A percentile compares a stretch with the other conserved stretches of the same genome.
phyloP scores from a whole-genome alignment of 371 early-diverging fungal species.

The Zopfochytrium polystomum region DNA sequence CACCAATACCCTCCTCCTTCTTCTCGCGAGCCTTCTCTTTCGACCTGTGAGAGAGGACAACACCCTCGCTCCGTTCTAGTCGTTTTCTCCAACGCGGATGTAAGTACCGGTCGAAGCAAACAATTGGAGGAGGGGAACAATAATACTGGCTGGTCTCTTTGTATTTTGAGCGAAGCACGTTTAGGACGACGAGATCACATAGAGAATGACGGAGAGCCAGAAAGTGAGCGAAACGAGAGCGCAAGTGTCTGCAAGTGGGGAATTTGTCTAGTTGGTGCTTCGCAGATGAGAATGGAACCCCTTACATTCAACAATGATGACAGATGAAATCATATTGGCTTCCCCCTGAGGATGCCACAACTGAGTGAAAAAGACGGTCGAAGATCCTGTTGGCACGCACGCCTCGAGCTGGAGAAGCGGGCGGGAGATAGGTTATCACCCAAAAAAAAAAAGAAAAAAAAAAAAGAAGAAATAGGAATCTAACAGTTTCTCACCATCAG shows the following conservation, averaged over 20 bases:
- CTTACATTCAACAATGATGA: constrained; percentile 33
- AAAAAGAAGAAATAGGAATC: background rate
- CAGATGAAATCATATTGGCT: constrained; percentile 32
- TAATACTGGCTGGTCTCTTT: no score
- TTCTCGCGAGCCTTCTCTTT: no score
- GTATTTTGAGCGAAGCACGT: no score
- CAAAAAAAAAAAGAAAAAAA: background rate
- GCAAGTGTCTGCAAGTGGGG: background rate
- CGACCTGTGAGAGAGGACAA: no score
- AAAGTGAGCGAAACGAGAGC: constrained; percentile 11
- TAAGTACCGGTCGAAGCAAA: no score
- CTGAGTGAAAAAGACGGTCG: constrained; percentile 36
- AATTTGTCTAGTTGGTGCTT: background rate
- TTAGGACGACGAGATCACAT: constrained; percentile 7
- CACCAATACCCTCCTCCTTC: no score
- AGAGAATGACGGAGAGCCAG: constrained; percentile 9
- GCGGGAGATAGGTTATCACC: background rate
- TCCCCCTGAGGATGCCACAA: constrained; percentile 33
- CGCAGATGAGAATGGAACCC: background rate
- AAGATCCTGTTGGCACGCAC: constrained; percentile 36
- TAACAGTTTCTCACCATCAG: constrained; percentile 38
- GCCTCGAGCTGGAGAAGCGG: constrained; percentile 39
- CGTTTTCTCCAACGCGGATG: no score
- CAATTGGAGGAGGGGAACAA: no score
- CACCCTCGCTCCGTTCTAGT: no score